phyloP scores from a whole-genome alignment of 1,284 basidiomycete species.

The Ustilago cynodontis region DNA sequence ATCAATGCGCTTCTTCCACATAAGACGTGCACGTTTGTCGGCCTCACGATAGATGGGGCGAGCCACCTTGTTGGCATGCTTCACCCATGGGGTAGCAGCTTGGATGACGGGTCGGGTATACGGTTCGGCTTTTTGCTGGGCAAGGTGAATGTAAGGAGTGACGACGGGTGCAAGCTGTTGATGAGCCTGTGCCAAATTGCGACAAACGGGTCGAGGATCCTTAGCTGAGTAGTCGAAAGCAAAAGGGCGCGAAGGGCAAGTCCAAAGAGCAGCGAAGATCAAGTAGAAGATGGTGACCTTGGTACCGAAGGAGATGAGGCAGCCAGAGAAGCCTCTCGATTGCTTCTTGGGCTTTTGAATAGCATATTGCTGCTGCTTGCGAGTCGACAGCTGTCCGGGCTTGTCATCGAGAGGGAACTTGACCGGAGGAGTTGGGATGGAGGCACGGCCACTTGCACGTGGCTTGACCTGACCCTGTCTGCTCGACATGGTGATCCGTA shows the following conservation, averaged over 20 bases:
- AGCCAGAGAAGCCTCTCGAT: conserved; percentile 39
- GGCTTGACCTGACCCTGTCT: conserved; percentile 31
- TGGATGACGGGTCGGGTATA: conserved; percentile 60
- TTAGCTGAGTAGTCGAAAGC: conserved; percentile 60
- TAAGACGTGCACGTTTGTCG: conserved; percentile 45
- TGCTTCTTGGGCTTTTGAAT: conserved; percentile 17
- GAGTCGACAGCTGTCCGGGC: conserved; percentile 11
- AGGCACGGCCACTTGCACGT: conserved; percentile 32
- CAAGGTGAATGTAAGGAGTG: conserved; percentile 44
- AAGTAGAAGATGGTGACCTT: conserved; percentile 54
- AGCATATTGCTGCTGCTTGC: conserved; percentile 5
- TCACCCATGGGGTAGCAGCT: conserved; percentile 46
- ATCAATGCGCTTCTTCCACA: conserved; percentile 62
- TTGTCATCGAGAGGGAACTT: conserved; percentile 32
- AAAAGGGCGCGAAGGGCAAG: conserved; percentile 62
- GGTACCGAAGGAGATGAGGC: conserved; percentile 41
- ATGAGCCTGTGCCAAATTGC: conserved; percentile 60
- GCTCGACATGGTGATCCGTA: conserved; percentile 7
- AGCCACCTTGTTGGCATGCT: conserved; percentile 44
- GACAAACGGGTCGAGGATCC: conserved; percentile 59
- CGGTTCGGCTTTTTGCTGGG: conserved; percentile 53
- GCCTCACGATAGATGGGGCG: conserved; percentile 53
- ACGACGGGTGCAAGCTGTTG: conserved; percentile 56
- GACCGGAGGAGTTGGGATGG: conserved; percentile 45
- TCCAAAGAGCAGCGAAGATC: conserved; percentile 59